A percentile compares a stretch with the other conserved stretches of the same genome.
These are phyloP conservation scores for Hypoxylon cercidicola DNA, from an alignment of 495 filamentous ascomycete species.

Conservation along the genomic window DNA sequence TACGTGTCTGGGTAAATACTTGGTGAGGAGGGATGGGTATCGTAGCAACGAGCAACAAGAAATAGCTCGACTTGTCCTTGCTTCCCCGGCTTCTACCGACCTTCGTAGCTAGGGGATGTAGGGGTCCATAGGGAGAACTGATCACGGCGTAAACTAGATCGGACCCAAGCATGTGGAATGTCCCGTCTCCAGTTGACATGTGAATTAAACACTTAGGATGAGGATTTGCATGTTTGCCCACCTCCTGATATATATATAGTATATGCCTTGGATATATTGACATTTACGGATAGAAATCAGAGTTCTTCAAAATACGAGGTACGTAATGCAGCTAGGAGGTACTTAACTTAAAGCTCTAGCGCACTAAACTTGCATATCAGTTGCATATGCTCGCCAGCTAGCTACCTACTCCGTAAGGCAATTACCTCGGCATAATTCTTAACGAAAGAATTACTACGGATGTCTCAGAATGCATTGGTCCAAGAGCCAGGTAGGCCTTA, in stretches of 20 bases:
- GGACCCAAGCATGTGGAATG: neutral
- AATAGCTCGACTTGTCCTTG: neutral
- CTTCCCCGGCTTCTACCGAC: slow-evolving; percentile 31
- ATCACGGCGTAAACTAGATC: neutral
- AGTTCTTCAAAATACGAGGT: no score
- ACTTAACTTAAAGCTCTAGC: neutral
- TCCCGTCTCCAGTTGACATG: no score
- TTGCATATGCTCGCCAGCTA: slow-evolving; percentile 3
- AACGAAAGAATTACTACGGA: no score
- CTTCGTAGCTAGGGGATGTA: slow-evolving; percentile 6
- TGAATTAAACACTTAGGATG: no score
- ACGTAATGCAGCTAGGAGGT: slow-evolving; percentile 9
- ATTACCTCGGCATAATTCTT: slow-evolving; percentile 6
- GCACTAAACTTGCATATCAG: slow-evolving; percentile 10
- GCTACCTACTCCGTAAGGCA: slow-evolving; percentile 1
- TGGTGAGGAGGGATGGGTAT: slow-evolving; percentile 6
- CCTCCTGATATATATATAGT: no score
- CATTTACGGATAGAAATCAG: no score
- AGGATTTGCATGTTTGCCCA: no score
- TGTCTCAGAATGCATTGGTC: no score
- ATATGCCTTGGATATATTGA: no score
- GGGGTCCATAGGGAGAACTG: no score
- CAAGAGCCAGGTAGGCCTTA: no score
- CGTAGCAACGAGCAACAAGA: slow-evolving; percentile 2
- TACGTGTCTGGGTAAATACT: neutral